These are phyloP conservation scores for Moringa oleifera DNA, from an alignment of 345 rosid genomes.

Conservation along the genomic window DNA sequence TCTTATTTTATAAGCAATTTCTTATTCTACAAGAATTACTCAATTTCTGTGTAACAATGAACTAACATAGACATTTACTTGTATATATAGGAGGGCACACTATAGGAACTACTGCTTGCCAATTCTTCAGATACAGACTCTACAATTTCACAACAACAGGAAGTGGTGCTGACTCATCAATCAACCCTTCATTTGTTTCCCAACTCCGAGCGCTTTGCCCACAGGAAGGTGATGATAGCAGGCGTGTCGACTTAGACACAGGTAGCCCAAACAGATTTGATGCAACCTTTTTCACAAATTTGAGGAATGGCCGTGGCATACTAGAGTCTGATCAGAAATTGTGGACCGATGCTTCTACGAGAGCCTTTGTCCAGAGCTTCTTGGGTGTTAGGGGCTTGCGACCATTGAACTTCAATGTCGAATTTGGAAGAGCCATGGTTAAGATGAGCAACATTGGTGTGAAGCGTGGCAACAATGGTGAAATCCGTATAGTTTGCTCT, in stretches of 20 bases:
- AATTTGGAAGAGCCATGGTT: constrained; percentile 57
- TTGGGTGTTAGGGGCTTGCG: constrained; percentile 18
- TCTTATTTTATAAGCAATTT: no score
- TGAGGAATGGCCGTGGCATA: constrained; percentile 17
- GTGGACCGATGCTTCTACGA: constrained; percentile 22
- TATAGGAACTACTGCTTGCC: constrained; percentile 49
- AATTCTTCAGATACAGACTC: constrained; percentile 32
- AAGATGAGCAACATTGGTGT: constrained; percentile 61
- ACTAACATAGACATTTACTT: no score
- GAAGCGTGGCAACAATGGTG: constrained; percentile 37
- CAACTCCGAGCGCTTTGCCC: constrained; percentile 16
- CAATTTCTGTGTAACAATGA: no score
- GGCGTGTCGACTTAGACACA: constrained; percentile 19
- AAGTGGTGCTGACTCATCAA: constrained; percentile 35
- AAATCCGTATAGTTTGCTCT: constrained; percentile 50
- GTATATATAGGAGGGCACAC: constrained; percentile 46
- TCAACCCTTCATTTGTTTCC: constrained; percentile 25
- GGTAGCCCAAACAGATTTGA: constrained; percentile 21
- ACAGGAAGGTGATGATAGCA: background rate
- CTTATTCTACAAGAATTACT: no score
- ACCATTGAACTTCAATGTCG: constrained; percentile 27
- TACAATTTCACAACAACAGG: constrained; percentile 29
- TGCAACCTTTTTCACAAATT: constrained; percentile 15
- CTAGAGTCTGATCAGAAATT: constrained; percentile 23
- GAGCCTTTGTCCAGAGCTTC: constrained; percentile 10